Evolutionary conservation across 1,284 basidiomycete genomes (phyloP), one percentile per base, ranked within the genome.

Genomic region (Apiotrichum porosum): DNA sequence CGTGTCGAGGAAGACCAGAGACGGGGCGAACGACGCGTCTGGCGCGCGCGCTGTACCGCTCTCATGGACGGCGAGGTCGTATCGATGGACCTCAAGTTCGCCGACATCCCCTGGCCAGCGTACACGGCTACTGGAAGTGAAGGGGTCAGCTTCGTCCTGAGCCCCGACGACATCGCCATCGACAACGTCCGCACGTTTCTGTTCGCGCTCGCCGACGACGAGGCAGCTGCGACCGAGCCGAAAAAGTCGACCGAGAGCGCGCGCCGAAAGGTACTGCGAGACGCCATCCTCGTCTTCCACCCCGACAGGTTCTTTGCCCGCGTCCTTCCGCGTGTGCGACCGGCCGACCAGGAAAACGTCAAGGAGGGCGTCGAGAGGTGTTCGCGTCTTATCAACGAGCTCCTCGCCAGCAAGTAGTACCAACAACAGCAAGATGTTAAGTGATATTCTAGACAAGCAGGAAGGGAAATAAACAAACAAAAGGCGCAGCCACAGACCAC

Each of bases 101-200:
- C 62, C 12, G 84, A 88, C 63, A 80, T 91, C 9, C 88, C 88
- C 1, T 91, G 88, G 88, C 88, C 88, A 0, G 72, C 87, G 37
- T 73, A 80, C 24, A 42, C 38, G 18, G 52, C 57, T 0, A 44
- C 49, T 12, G 60, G 75, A 4, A 40, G 62, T 0, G 62, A 59
- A 2, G 42, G 77, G 2, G 80, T 41, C 22, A 24, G 28, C 15
- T 23, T 43, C 21, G 35, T 54, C 28, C 34, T 52, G 8, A 33
- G 22, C 0, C 37, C 54, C 0, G 54, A 81, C 0, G 78, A 81
- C 19, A 65, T 89, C 40, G 83, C 81, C 0, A 59, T 72, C 15
- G 79, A 70, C 24, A 77, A 69, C 9, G 72, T 86, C 10, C 69
- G 79, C 18, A 70, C 72, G 2, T 86, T 86, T 60, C 56, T 86